Base-by-base conservation (phyloP, 2,329 filamentous ascomycete genomes). In the Colletotrichum sidae region DNA sequence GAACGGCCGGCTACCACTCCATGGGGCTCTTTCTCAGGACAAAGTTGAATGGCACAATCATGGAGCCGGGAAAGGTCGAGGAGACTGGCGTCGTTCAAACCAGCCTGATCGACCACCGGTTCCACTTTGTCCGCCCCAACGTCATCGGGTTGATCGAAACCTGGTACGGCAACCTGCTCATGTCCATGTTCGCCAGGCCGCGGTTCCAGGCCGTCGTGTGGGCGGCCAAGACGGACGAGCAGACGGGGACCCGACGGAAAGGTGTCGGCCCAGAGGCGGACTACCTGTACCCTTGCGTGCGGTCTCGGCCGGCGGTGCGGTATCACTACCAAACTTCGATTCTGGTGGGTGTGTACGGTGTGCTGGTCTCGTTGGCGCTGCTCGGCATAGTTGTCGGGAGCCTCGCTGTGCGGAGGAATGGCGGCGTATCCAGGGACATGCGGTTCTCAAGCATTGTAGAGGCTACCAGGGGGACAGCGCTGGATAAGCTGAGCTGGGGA, bases 361-460 rank as follows among this genome's bases (percentile, higher is more conserved):
- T 73, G 25, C 70, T 72, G 2, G 71, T 78, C 41, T 12, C 70
- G 2, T 56, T 77, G 8, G 70, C 74, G 2, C 35, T 71, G 0
- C 54, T 67, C 1, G 74, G 70, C 6, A 67, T 76, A 10, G 60
- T 68, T 2, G 67, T 72, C 8, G 77, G 77, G 17, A 71, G 71
- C 0, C 25, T 72, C 45, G 72, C 76, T 10, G 69, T 78, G 11
- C 57, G 72, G 1, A 69, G 70, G 41, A 74, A 76, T 52, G 76
- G 76, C 9, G 59, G 59, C 4, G 69, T 74, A 5, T 69, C 74
- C 3, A 72, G 73, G 15, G 72, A 75, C 52, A 78, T 73, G 12
- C 70, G 72, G 2, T 79, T 78, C 67, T 77, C 75, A 8, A 76
- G 73, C 67, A 77, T 79, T 41, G 71, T 78, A 15, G 76, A 75